These are phyloP conservation scores for Corynespora cassiicola DNA, from an alignment of 2,329 filamentous ascomycete species.

Conservation along the genomic window DNA sequence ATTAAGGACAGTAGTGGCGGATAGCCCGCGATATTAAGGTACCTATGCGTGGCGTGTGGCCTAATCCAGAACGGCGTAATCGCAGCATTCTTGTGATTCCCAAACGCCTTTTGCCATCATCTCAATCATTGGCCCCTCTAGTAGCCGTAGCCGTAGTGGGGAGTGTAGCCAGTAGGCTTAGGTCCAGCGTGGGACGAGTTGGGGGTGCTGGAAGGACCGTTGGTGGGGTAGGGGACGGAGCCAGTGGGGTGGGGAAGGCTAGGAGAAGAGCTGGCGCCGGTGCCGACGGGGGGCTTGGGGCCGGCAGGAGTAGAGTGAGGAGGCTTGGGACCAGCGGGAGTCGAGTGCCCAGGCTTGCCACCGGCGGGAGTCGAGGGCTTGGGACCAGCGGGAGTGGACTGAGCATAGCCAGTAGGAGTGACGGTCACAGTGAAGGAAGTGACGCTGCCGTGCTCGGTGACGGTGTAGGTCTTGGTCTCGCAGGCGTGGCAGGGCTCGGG, in stretches of 20 bases:
- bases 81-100: background rate
- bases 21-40: slow-evolving; percentile 2
- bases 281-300: slow-evolving; percentile 3
- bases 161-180: slow-evolving; percentile 20
- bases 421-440: slow-evolving; percentile 32
- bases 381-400: slow-evolving; percentile 8
- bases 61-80: no score
- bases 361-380: slow-evolving; percentile 13
- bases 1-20: slow-evolving; percentile 10
- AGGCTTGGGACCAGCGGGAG: slow-evolving; percentile 19
- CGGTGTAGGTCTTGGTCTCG: slow-evolving; percentile 36
- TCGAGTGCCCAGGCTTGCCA: slow-evolving; percentile 16
- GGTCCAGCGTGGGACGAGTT: slow-evolving; percentile 18
- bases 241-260: slow-evolving; percentile 15
- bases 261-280: slow-evolving; percentile 7
- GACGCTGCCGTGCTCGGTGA: slow-evolving; percentile 27
- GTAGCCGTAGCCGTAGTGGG: slow-evolving; percentile 6
- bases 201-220: slow-evolving; percentile 13
- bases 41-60: no score
- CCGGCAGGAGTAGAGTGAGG: slow-evolving; percentile 3
- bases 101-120: slow-evolving; percentile 12
- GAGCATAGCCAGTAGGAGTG: slow-evolving; percentile 14
- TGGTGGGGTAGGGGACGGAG: slow-evolving; percentile 31
- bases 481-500: slow-evolving; percentile 18
- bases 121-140: slow-evolving; percentile 1